phyloP scores from a whole-genome alignment of 306 rosid genomes.

The Alnus rubra region DNA sequence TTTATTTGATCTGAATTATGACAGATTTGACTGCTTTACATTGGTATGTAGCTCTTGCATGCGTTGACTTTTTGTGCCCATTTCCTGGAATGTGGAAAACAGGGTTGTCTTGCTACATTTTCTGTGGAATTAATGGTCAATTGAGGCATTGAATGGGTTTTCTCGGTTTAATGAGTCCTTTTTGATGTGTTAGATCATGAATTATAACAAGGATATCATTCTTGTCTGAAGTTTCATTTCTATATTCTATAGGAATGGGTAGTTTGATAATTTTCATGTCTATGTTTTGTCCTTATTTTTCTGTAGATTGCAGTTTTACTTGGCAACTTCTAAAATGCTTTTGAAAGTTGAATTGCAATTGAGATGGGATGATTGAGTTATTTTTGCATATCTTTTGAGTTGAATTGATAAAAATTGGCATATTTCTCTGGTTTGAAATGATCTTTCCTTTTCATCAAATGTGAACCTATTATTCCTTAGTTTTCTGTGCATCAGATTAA shows the following conservation, averaged over 20 bases:
- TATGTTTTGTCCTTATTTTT: not conserved
- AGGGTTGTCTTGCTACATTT: not conserved
- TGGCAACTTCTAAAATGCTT: not conserved
- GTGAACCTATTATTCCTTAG: slow-evolving; percentile 1
- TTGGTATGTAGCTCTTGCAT: not conserved
- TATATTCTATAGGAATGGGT: not conserved
- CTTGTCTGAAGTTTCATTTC: not conserved
- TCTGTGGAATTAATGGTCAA: not conserved
- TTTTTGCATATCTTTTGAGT: not conserved
- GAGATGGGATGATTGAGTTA: not conserved
- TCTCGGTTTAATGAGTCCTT: slow-evolving; percentile 6
- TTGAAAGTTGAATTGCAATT: not conserved
- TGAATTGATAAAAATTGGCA: not conserved
- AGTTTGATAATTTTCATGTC: not conserved
- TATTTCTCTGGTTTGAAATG: slow-evolving; percentile 4
- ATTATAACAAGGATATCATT: not conserved
- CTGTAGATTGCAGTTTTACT: not conserved
- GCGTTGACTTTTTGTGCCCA: not conserved
- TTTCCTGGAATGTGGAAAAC: slow-evolving; percentile 3
- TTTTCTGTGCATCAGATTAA: not conserved
- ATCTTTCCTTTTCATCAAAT: slow-evolving; percentile 1
- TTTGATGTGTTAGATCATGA: not conserved
- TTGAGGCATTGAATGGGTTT: not conserved
- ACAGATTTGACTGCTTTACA: not conserved
- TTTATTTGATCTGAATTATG: slow-evolving; percentile 19